Conservation (phyloP, 805 yeast species). For the Hanseniaspora singularis region DNA sequence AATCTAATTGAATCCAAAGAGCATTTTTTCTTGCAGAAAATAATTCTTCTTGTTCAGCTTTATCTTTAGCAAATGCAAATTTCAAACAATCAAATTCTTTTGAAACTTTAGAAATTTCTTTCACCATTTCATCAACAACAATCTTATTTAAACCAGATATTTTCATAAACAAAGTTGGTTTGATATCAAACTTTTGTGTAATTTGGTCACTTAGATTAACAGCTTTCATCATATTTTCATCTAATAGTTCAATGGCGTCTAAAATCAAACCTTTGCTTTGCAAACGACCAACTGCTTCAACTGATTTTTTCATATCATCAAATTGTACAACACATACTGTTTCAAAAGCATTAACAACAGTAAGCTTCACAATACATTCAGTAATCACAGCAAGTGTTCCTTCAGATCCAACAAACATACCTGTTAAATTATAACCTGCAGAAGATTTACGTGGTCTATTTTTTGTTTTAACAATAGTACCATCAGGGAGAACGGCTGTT, state of each 20-base stretch:
- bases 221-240: conserved; percentile 58
- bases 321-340: conserved; percentile 66
- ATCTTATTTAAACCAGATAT: conserved; percentile 49
- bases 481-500: conserved; percentile 77
- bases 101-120: conserved; percentile 36
- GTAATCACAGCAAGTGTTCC: conserved; percentile 70
- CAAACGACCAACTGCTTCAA: conserved; percentile 53
- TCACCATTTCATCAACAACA: conserved; percentile 42
- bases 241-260: conserved; percentile 70
- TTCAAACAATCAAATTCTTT: conserved; percentile 35
- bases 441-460: conserved; percentile 67
- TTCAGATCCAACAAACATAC: conserved; percentile 69
- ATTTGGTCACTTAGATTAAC: conserved; percentile 54
- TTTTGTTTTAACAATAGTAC: conserved; percentile 64
- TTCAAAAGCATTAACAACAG: conserved; percentile 51
- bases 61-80: conserved; percentile 52
- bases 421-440: conserved; percentile 74
- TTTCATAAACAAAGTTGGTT: conserved; percentile 66
- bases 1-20: conserved; percentile 55
- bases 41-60: conserved; percentile 57
- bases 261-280: conserved; percentile 58
- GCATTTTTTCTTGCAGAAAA: conserved; percentile 83
- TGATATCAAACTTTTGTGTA: conserved; percentile 46
- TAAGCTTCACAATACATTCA: conserved; percentile 54
- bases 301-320: conserved; percentile 53